A percentile compares a stretch with the other conserved stretches of the same genome.
These are phyloP conservation scores for Nothophaeocryptopus gaeumannii DNA, from an alignment of 2,329 filamentous ascomycete genomes.

Conservation along the genomic window DNA sequence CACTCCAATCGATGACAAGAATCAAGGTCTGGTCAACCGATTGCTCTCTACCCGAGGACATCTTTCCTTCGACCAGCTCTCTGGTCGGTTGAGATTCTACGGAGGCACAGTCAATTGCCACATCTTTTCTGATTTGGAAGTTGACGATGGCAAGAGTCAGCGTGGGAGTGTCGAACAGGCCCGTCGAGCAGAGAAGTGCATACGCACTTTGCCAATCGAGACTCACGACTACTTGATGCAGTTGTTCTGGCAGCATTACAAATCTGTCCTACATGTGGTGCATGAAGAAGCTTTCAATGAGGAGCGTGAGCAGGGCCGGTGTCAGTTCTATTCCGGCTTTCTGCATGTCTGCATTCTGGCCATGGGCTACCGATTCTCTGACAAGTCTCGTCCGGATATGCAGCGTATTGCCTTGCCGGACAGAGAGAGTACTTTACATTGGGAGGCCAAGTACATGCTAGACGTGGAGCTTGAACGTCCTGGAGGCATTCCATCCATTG, in stretches of 20 bases:
- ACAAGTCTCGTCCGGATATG: conserved; percentile 26
- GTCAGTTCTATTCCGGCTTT: conserved; percentile 29
- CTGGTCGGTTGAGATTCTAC: conserved; percentile 25
- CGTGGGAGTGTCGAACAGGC: conserved; percentile 21
- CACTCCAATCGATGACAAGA: conserved; percentile 25
- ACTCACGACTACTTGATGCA: conserved; percentile 29
- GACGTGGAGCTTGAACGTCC: conserved; percentile 28
- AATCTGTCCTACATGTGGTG: conserved; percentile 27
- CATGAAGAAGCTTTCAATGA: conserved; percentile 28
- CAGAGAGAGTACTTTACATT: conserved; percentile 26
- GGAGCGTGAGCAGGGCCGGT: conserved; percentile 22
- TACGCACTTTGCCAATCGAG: conserved; percentile 22
- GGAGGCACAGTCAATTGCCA: conserved; percentile 29
- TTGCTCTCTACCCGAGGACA: conserved; percentile 27
- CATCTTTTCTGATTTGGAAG: conserved; percentile 24
- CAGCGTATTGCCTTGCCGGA: conserved; percentile 24
- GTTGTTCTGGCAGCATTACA: conserved; percentile 30
- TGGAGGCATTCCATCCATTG: conserved; percentile 27
- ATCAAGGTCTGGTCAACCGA: conserved; percentile 24
- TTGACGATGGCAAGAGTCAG: conserved; percentile 16
- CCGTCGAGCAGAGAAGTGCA: conserved; percentile 24
- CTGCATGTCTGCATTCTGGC: conserved; percentile 29
- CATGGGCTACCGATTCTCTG: conserved; percentile 27
- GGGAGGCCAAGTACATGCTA: conserved; percentile 29
- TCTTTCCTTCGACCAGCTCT: conserved; percentile 28